Percentiles rank a stretch among this genome's conserved stretches.
These are phyloP conservation scores for Phyllosticta capitalensis DNA, from an alignment of 2,329 filamentous ascomycete species.

Conservation along the genomic window DNA sequence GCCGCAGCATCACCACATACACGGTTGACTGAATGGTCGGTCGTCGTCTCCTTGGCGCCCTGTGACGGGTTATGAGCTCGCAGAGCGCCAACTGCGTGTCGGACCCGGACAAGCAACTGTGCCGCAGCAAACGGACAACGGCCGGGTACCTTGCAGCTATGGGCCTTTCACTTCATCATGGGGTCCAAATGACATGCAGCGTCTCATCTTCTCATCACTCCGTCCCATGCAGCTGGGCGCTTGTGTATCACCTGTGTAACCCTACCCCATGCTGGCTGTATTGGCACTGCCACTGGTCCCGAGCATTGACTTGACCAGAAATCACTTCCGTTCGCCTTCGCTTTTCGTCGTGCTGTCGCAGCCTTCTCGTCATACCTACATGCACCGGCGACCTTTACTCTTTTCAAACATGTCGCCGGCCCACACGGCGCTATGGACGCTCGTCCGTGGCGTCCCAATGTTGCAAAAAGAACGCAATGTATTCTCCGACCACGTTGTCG, in stretches of 20 bases:
- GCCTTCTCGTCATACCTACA: conserved; percentile 2
- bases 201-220: conserved; percentile 3
- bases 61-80: not conserved
- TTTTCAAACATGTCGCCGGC: not conserved
- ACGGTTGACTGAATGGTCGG: not conserved
- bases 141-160: conserved; percentile 9
- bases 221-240: conserved; percentile 9
- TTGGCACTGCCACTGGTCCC: not conserved
- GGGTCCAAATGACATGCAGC: conserved; percentile 7
- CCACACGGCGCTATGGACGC: not conserved
- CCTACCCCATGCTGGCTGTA: conserved; percentile 2
- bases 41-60: not conserved
- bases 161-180: not conserved
- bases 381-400: conserved; percentile 3
- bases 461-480: not conserved
- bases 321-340: not conserved
- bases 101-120: not conserved
- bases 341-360: not conserved
- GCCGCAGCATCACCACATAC: not conserved
- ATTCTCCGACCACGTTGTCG: not conserved
- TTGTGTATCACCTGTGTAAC: conserved; percentile 1
- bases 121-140: not conserved
- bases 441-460: not conserved
- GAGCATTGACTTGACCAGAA: not conserved
- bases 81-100: not conserved